Percentiles rank a stretch among this genome's conserved stretches.
Evolutionary conservation across 139 green algal species (phyloP).

Genomic region (Gonium pectorale): DNA sequence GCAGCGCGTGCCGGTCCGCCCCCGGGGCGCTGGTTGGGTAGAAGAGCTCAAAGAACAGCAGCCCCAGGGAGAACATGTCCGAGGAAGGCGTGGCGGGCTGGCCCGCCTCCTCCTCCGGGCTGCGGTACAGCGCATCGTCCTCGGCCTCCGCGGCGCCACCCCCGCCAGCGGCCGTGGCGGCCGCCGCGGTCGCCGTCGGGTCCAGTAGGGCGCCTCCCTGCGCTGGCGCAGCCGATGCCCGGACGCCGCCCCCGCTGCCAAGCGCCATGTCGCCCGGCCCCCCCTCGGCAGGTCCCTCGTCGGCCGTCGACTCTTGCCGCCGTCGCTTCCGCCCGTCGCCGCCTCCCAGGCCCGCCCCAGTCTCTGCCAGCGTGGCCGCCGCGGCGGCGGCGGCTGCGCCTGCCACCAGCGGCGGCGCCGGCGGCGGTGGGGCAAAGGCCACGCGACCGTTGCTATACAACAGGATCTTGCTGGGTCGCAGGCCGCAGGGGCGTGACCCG

Average conservation of each 20-base stretch:
- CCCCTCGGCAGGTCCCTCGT: no score
- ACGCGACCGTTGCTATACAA: conserved; percentile 54
- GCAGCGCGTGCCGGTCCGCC: background rate
- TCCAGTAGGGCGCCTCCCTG: no score
- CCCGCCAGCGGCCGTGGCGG: background rate
- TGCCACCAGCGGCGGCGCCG: background rate
- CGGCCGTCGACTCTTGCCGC: background rate
- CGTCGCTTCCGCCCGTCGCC: background rate
- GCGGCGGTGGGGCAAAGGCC: conserved; percentile 17
- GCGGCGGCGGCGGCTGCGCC: background rate
- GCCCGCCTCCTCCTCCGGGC: conserved; percentile 68
- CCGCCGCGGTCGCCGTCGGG: no score
- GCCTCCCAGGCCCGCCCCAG: background rate
- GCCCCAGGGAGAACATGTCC: conserved; percentile 67
- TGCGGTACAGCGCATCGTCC: conserved; percentile 60
- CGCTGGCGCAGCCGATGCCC: no score
- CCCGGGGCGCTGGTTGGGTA: conserved; percentile 18
- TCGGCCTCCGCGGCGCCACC: background rate
- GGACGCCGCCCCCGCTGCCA: background rate
- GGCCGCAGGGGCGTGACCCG: background rate
- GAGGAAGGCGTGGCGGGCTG: background rate
- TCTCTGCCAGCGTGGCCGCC: background rate
- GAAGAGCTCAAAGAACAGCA: conserved; percentile 83
- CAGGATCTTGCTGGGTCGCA: conserved; percentile 49
- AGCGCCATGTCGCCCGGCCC: background rate